These are phyloP conservation scores for Penicillium alfredii DNA, from an alignment of 495 filamentous ascomycete genomes.

Conservation along the genomic window DNA sequence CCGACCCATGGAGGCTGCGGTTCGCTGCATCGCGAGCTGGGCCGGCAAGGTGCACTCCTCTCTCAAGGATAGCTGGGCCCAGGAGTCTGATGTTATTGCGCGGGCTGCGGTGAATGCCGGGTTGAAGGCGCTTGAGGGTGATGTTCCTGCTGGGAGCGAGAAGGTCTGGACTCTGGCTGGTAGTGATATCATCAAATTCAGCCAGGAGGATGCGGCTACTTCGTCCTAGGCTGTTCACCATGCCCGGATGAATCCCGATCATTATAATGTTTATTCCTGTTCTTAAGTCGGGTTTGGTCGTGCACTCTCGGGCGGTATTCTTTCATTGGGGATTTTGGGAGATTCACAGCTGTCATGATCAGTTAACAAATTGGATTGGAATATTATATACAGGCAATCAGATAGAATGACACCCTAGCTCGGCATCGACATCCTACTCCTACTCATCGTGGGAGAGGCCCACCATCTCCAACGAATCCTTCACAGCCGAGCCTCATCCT, in stretches of 20 bases:
- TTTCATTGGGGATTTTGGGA: neutral
- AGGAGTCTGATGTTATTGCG: constrained; percentile 70
- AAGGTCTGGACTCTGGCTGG: constrained; percentile 39
- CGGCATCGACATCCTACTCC: too few species aligned
- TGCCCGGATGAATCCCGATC: neutral
- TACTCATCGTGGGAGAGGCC: constrained; percentile 14
- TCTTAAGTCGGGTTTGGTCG: neutral
- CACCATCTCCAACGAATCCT: constrained; percentile 39
- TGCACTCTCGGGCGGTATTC: neutral
- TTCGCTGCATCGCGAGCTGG: constrained; percentile 42
- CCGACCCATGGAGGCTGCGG: constrained; percentile 44
- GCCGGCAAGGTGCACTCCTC: constrained; percentile 48
- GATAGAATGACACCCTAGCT: too few species aligned
- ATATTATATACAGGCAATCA: too few species aligned
- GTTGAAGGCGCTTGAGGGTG: constrained; percentile 41
- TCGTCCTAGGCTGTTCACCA: neutral
- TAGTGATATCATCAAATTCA: constrained; percentile 33
- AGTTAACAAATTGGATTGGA: too few species aligned
- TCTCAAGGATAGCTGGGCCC: constrained; percentile 60
- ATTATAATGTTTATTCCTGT: constrained; percentile 1
- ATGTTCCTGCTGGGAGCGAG: constrained; percentile 38
- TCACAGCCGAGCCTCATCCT: constrained; percentile 38
- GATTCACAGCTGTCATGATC: neutral
- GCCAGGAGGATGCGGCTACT: constrained; percentile 20
- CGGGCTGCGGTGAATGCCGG: constrained; percentile 59